Evolutionary conservation across 805 yeast species (phyloP), one percentile per base, ranked within the genome.

Genomic region (Isabelozyma pseudorhagii): DNA sequence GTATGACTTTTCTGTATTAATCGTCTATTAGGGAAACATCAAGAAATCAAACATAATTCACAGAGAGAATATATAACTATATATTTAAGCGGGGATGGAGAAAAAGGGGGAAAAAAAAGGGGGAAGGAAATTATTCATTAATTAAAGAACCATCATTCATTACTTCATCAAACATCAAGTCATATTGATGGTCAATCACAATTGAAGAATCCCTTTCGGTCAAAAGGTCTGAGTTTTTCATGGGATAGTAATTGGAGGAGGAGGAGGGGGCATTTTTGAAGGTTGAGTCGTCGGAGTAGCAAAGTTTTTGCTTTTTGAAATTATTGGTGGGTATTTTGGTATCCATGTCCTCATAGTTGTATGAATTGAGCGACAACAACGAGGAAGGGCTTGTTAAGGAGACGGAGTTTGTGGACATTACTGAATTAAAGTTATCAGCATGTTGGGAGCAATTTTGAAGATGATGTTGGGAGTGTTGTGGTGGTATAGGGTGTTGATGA

Each of bases 351-450:
- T 60, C 64, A 48, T 61, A 60, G 47, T 58, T 52, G 48, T 57
- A 61, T 15, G 70, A 62, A 45, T 63, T 65, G 47, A 71, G 61
- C 45, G 71, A 66, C 42, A 71, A 61, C 18, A 71, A 61, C 42
- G 72, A 67, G 34, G 68, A 61, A 13, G 76, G 74, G 31, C 71
- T 65, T 1, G 74, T 66, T 49, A 67, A 55, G 39, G 68, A 61
- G 41, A 13, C 59, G 25, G 53, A 46, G 29, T 52, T 46, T 36
- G 54, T 47, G 25, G 49, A 46, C 21, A 44, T 17, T 2, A 27
- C 17, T 5, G 13, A 11, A 10, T 42, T 28, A 14, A 29, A 43
- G 8, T 17, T 15, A 9, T 42, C 44, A 42, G 31, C 11, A 21
- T 25, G 21, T 28, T 18, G 15, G 15, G 25, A 21, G 25, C 25